Percentiles rank a stretch among this genome's conserved stretches.
phyloP scores from a whole-genome alignment of 768 basidiomycete genomes.

The Lactifluus echinatus region DNA sequence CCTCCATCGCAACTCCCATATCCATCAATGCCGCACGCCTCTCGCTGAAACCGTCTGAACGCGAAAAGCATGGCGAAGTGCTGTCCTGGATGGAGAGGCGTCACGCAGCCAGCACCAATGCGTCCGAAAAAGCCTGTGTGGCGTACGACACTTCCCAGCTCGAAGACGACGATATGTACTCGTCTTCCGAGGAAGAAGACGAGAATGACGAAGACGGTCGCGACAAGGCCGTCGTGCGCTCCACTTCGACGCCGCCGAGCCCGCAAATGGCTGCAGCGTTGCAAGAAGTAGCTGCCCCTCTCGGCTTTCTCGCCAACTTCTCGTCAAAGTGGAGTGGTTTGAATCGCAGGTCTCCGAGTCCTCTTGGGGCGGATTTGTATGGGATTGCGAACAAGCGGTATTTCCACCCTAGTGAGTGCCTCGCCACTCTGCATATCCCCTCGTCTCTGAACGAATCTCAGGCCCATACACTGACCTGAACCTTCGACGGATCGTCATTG shows the following conservation, averaged over 20 bases:
- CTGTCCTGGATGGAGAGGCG: slow-evolving; percentile 27
- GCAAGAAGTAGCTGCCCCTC: slow-evolving; percentile 5
- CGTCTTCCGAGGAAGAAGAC: slow-evolving; percentile 21
- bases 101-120: slow-evolving; percentile 18
- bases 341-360: not conserved
- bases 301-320: slow-evolving; percentile 18
- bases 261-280: not conserved
- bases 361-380: not conserved
- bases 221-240: slow-evolving; percentile 8
- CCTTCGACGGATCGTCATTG: slow-evolving; percentile 27
- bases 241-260: not conserved
- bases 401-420: slow-evolving; percentile 17
- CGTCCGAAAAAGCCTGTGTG: slow-evolving; percentile 19
- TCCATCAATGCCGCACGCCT: slow-evolving; percentile 25
- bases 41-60: slow-evolving; percentile 21
- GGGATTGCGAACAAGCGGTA: slow-evolving; percentile 18
- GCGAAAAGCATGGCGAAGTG: slow-evolving; percentile 25
- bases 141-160: slow-evolving; percentile 27
- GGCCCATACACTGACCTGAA: slow-evolving; percentile 27
- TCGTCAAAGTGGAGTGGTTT: slow-evolving; percentile 4
- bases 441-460: slow-evolving; percentile 1
- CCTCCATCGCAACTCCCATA: slow-evolving; percentile 26
- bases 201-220: slow-evolving; percentile 14
- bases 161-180: slow-evolving; percentile 26
- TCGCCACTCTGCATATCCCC: not conserved